Evolutionary conservation across 257 asterid species (phyloP).

Genomic region (Nicotiana noctiflora): DNA sequence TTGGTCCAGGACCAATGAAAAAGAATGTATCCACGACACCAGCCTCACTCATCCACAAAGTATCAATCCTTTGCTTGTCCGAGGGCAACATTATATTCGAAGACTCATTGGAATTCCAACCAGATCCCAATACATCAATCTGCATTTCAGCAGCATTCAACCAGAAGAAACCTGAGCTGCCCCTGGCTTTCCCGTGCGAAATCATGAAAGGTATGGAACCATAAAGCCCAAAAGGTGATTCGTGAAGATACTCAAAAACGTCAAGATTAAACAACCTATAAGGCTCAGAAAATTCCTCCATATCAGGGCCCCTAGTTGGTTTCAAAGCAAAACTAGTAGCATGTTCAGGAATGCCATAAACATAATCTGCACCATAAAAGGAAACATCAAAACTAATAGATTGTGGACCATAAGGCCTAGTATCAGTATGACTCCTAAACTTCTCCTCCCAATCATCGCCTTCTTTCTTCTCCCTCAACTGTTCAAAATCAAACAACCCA

Average conservation of each 20-base stretch:
- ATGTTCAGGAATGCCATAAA: constrained; percentile 91
- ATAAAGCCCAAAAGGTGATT: constrained; percentile 92
- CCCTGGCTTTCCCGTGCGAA: constrained; percentile 75
- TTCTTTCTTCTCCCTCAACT: constrained; percentile 57
- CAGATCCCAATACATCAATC: constrained; percentile 80
- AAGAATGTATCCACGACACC: constrained; percentile 91
- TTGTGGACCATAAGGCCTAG: constrained; percentile 87
- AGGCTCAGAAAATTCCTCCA: constrained; percentile 79
- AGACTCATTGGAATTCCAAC: constrained; percentile 60
- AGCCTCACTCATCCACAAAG: constrained; percentile 97
- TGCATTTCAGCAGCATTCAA: constrained; percentile 99
- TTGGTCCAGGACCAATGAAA: constrained; percentile 84
- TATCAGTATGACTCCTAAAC: constrained; percentile 76
- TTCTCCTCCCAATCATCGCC: constrained; percentile 92
- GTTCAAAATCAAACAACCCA: constrained; percentile 93
- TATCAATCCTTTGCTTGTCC: constrained; percentile 71
- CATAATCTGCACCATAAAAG: constrained; percentile 86
- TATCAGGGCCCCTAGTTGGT: constrained; percentile 81
- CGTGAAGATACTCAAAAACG: constrained; percentile 77
- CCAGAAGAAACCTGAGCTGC: constrained; percentile 98
- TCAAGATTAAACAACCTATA: constrained; percentile 90
- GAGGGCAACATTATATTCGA: constrained; percentile 56
- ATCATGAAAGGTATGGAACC: constrained; percentile 88
- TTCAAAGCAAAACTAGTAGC: constrained; percentile 89
- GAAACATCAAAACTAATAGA: constrained; percentile 94